Conservation (phyloP, 306 rosid genomes). For the Coriaria nepalensis region DNA sequence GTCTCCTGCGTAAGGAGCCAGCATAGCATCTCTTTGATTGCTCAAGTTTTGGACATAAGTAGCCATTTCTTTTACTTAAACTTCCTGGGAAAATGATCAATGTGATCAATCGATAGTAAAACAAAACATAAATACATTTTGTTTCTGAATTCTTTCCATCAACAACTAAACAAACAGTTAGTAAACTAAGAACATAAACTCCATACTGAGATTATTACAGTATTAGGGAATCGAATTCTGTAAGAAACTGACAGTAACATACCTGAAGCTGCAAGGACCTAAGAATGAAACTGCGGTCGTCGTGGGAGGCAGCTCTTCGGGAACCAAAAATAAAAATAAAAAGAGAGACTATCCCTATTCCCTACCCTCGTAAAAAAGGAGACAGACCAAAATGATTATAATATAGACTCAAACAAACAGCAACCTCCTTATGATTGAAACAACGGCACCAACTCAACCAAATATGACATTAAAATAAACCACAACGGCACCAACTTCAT, state of each 20-base stretch:
- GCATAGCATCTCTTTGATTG: constrained; percentile 23
- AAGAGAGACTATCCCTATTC: constrained; percentile 9
- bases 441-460: constrained; percentile 60
- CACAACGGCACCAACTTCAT: constrained; percentile 37
- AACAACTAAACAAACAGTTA: too few species aligned
- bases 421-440: constrained; percentile 74
- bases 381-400: constrained; percentile 5
- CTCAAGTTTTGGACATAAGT: constrained; percentile 28
- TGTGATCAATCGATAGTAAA: background rate
- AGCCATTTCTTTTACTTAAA: constrained; percentile 13
- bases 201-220: too few species aligned
- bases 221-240: background rate
- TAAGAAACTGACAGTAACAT: background rate
- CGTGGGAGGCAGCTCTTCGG: constrained; percentile 19
- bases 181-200: too few species aligned
- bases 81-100: background rate
- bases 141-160: background rate
- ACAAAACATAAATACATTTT: too few species aligned
- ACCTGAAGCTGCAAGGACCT: constrained; percentile 7
- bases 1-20: constrained; percentile 24
- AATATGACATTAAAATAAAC: constrained; percentile 17
- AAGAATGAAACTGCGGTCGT: constrained; percentile 1
- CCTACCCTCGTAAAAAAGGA: constrained; percentile 30
- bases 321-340: constrained; percentile 13
- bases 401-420: constrained; percentile 34